phyloP scores from a whole-genome alignment of 108 stramenopile genomes.

The Stephanodiscus triporus region DNA sequence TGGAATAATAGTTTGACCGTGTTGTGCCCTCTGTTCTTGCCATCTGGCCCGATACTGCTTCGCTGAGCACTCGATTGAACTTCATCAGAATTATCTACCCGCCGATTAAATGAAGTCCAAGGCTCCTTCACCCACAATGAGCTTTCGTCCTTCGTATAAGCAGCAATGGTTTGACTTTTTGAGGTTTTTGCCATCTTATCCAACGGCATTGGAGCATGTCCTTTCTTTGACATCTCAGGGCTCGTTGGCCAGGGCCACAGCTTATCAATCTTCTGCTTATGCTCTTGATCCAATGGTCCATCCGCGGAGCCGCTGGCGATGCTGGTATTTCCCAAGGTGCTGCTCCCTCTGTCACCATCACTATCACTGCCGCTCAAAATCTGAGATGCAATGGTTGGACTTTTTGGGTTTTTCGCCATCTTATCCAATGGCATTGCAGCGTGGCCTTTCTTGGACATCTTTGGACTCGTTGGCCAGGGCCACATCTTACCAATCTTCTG shows the following conservation, averaged over 20 bases:
- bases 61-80: background rate
- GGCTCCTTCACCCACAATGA: background rate
- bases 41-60: slow-evolving; percentile 1
- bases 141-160: background rate
- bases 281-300: background rate
- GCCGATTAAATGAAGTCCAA: slow-evolving; percentile 5
- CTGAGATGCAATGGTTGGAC: background rate
- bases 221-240: background rate
- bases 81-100: background rate
- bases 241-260: slow-evolving; percentile 16
- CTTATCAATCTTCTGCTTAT: slow-evolving; percentile 8
- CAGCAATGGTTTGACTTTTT: background rate
- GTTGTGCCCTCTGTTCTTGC: background rate
- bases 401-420: background rate
- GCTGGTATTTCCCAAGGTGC: slow-evolving; percentile 4
- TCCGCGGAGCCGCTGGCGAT: background rate
- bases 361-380: background rate
- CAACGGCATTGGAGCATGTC: background rate
- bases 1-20: background rate
- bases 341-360: background rate
- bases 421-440: background rate
- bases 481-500: slow-evolving; percentile 7
- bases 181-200: background rate
- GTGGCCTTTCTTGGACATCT: background rate
- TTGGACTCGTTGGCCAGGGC: slow-evolving; percentile 11